phyloP scores from a whole-genome alignment of 1,284 basidiomycete species.

The Cryptococcus floricola region DNA sequence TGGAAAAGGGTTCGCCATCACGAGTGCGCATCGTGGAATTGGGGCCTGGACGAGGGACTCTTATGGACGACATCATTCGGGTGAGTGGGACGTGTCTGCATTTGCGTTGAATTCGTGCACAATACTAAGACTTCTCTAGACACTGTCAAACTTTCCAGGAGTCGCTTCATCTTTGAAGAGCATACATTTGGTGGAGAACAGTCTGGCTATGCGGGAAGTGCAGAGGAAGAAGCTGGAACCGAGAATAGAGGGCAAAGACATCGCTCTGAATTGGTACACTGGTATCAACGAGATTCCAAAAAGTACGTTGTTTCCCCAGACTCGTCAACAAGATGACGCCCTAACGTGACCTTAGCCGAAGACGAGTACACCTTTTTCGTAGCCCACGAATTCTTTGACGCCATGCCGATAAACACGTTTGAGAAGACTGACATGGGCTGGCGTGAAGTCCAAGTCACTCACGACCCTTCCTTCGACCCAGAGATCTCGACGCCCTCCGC shows the following conservation, averaged over 20 bases:
- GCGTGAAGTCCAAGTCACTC: slow-evolving; percentile 78
- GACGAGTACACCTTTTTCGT: slow-evolving; percentile 77
- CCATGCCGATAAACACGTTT: slow-evolving; percentile 85
- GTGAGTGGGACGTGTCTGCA: slow-evolving; percentile 52
- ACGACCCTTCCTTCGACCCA: slow-evolving; percentile 32
- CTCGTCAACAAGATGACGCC: background rate
- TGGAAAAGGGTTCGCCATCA: slow-evolving; percentile 55
- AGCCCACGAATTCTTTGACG: slow-evolving; percentile 98
- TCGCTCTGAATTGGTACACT: slow-evolving; percentile 67
- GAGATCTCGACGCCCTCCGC: slow-evolving; percentile 21
- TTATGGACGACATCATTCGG: slow-evolving; percentile 85
- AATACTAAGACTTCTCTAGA: slow-evolving; percentile 20
- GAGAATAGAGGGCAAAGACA: slow-evolving; percentile 28
- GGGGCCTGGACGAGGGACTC: slow-evolving; percentile 88
- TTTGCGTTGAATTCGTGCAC: background rate
- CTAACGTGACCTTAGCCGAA: slow-evolving; percentile 17
- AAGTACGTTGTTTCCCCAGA: slow-evolving; percentile 28
- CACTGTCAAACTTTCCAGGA: slow-evolving; percentile 52
- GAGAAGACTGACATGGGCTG: slow-evolving; percentile 78
- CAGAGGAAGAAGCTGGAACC: slow-evolving; percentile 60
- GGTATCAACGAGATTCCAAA: slow-evolving; percentile 63
- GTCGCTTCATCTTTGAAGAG: slow-evolving; percentile 56
- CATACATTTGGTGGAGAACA: slow-evolving; percentile 79
- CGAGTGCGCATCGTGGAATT: slow-evolving; percentile 78
- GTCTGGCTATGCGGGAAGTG: slow-evolving; percentile 60